Base-by-base conservation (phyloP, 1,284 basidiomycete genomes). In the Xerocomus minutiporus region DNA sequence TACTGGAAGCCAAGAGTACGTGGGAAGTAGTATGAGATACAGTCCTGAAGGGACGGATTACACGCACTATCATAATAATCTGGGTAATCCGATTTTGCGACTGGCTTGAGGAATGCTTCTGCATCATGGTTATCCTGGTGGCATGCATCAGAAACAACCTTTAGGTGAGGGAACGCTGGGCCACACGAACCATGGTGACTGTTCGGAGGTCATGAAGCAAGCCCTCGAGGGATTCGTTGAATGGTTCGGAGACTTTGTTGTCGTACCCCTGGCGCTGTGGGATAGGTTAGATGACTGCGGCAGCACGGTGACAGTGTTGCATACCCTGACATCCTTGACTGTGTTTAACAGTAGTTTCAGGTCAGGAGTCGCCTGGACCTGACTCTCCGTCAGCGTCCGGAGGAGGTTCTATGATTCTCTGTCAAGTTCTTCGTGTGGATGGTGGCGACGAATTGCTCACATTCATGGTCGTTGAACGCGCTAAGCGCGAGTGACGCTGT, bases 161-260 rank as follows among this genome's bases (percentile, higher is more conserved):
- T 46, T 31, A 46, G n/a, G 12, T 12, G 51, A 39, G 45, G 56
- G 2, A 3, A 11, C 9, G 35, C 45, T 52, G 54, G 57, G 51
- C 8, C 53, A 54, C 44, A 78, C 82, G 62, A 64, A 91, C 89
- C 70, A 88, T 81, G 34, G 86, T 86, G 63, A 88, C 80, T 46
- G 80, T 83, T 57, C 86, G 84, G 55, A 97, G 78, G 75, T 97
- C 94, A 46, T 76, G 74, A 48, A 96, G 74, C 39, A 97, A 79
- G 57, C 88, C 89, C 66, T 97, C 94, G 47, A 97, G 77, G 1
- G 90, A 88, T 60, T 96, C 93, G 61, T 91, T 91, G 76, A 96
- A 97, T 23, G 87, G 83, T 66, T 96, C 92, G n/a, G 84, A 77
- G 12, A 86, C 79, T 68, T 89, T 92, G 48, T 75, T 71, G 70